Evolutionary conservation across 2,329 filamentous ascomycete species (phyloP).

Genomic region (Fusarium sp.): DNA sequence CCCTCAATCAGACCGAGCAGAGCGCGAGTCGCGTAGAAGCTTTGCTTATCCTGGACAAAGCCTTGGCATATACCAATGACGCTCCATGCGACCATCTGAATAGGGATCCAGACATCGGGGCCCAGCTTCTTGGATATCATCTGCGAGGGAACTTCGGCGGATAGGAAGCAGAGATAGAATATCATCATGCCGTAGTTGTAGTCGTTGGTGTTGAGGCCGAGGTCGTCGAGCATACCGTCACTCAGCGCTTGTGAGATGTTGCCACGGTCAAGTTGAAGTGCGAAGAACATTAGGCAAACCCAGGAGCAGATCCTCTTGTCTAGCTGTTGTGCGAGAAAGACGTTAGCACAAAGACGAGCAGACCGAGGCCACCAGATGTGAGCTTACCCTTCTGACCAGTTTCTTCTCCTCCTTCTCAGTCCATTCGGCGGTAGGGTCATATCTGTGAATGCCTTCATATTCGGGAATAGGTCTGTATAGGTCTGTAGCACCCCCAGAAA

Average conservation of each 20-base stretch:
- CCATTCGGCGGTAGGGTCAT: constrained; percentile 68
- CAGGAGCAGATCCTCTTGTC: constrained; percentile 49
- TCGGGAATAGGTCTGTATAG: constrained; percentile 62
- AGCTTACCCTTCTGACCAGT: constrained; percentile 61
- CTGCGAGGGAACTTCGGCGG: constrained; percentile 65
- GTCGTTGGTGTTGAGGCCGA: constrained; percentile 56
- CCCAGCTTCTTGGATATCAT: constrained; percentile 68
- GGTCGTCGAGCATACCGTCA: constrained; percentile 58
- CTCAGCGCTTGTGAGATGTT: constrained; percentile 61
- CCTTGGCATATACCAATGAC: constrained; percentile 50
- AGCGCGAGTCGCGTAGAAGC: constrained; percentile 57
- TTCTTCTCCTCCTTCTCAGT: constrained; percentile 65
- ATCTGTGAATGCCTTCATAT: constrained; percentile 69
- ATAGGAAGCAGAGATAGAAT: constrained; percentile 47
- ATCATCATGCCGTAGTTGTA: constrained; percentile 50
- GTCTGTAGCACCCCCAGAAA: constrained; percentile 8
- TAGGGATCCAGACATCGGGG: constrained; percentile 69
- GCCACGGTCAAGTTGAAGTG: constrained; percentile 61
- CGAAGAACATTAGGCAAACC: constrained; percentile 54
- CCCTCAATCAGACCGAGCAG: constrained; percentile 46
- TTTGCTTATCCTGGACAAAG: constrained; percentile 43
- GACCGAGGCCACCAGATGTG: not conserved
- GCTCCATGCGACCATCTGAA: constrained; percentile 62
- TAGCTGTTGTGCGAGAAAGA: constrained; percentile 32
- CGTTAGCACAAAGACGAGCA: not conserved